Percentiles rank a stretch among this genome's conserved stretches.
Conservation (phyloP, 2,329 filamentous ascomycete species). For the Cladosporium sp. region DNA sequence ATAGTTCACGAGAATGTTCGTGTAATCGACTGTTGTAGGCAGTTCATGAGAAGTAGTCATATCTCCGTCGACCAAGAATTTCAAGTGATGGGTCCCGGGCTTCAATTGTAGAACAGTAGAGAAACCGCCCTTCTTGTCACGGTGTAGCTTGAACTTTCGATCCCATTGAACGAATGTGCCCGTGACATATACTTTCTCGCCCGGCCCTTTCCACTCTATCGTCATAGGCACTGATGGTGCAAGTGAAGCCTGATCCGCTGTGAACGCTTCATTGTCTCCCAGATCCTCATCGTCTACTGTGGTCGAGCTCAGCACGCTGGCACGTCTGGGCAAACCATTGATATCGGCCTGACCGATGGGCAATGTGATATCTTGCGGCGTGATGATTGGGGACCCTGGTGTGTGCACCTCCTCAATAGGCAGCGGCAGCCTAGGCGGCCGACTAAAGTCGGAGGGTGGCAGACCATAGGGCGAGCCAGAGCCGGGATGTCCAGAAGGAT, state of each 20-base stretch:
- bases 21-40: constrained; percentile 94
- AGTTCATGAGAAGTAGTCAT: constrained; percentile 85
- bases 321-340: constrained; percentile 49
- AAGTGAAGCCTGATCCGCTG: constrained; percentile 52
- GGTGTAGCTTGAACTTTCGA: constrained; percentile 81
- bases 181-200: constrained; percentile 91
- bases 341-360: constrained; percentile 40
- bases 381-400: constrained; percentile 83
- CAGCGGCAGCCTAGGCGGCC: constrained; percentile 84
- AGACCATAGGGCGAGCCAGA: constrained; percentile 32
- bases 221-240: constrained; percentile 75
- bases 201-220: constrained; percentile 74
- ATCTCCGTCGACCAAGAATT: constrained; percentile 90
- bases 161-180: constrained; percentile 98
- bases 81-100: constrained; percentile 92
- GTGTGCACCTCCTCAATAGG: constrained; percentile 89
- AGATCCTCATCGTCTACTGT: constrained; percentile 71
- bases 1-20: constrained; percentile 97
- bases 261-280: constrained; percentile 62
- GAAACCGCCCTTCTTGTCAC: constrained; percentile 53
- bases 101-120: constrained; percentile 76
- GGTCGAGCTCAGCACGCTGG: constrained; percentile 52
- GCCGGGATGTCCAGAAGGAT: constrained; percentile 19
- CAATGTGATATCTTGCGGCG: constrained; percentile 60
- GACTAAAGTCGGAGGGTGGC: constrained; percentile 46